phyloP scores from a whole-genome alignment of 1,139 yeast species.

The Kodamaea ohmeri region DNA sequence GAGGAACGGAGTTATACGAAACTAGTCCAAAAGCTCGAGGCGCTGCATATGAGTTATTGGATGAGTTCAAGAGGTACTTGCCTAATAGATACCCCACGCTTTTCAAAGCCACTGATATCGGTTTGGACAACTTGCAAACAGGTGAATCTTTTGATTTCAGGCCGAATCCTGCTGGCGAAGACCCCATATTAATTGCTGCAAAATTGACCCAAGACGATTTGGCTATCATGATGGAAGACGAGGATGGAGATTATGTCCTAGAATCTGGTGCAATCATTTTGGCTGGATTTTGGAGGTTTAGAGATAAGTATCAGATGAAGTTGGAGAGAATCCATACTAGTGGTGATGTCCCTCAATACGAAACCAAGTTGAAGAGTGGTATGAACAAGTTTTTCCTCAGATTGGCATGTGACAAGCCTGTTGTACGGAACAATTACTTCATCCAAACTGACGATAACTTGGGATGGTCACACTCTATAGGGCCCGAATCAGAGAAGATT shows the following conservation, averaged over 20 bases:
- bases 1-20: conserved; percentile 48
- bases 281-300: conserved; percentile 65
- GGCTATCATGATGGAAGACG: conserved; percentile 61
- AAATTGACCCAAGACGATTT: conserved; percentile 64
- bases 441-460: conserved; percentile 60
- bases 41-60: conserved; percentile 56
- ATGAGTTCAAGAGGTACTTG: conserved; percentile 51
- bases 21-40: conserved; percentile 51
- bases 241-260: conserved; percentile 52
- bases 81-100: conserved; percentile 59
- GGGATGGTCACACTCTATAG: conserved; percentile 65
- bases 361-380: conserved; percentile 54
- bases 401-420: conserved; percentile 53
- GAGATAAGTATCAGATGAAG: conserved; percentile 54
- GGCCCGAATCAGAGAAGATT: conserved; percentile 48
- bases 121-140: conserved; percentile 52
- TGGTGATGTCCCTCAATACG: conserved; percentile 66
- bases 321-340: conserved; percentile 56
- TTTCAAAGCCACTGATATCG: conserved; percentile 43
- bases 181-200: conserved; percentile 59
- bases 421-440: conserved; percentile 64
- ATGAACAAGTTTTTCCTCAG: conserved; percentile 65
- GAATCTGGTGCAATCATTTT: conserved; percentile 60
- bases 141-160: conserved; percentile 45
- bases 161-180: conserved; percentile 25